phyloP scores from a whole-genome alignment of 2,329 filamentous ascomycete species.

The Curvularia sp. region DNA sequence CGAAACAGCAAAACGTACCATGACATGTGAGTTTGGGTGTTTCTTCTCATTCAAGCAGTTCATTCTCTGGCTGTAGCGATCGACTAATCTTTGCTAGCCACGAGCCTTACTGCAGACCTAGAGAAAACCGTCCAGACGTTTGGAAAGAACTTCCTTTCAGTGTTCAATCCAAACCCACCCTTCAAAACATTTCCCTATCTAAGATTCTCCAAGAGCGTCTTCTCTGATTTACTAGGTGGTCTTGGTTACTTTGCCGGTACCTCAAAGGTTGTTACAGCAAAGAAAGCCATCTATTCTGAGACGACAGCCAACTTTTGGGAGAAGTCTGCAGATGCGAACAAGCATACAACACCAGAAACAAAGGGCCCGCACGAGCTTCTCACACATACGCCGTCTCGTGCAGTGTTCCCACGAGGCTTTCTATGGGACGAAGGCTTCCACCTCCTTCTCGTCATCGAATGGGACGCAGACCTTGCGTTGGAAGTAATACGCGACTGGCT shows the following conservation, averaged over 20 bases:
- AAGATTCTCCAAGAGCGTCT: constrained; percentile 80
- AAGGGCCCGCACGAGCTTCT: constrained; percentile 88
- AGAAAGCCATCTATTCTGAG: constrained; percentile 88
- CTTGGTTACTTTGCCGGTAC: constrained; percentile 93
- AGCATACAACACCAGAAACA: constrained; percentile 68
- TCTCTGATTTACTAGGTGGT: constrained; percentile 90
- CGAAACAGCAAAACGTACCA: constrained; percentile 63
- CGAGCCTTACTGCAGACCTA: constrained; percentile 73
- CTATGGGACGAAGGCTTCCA: constrained; percentile 98
- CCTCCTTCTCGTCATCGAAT: constrained; percentile 84
- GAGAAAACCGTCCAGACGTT: constrained; percentile 70
- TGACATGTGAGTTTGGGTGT: constrained; percentile 57
- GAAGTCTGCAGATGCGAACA: constrained; percentile 79
- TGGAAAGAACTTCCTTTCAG: constrained; percentile 70
- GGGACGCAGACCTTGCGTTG: constrained; percentile 83
- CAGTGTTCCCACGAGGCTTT: constrained; percentile 94
- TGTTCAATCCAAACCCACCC: constrained; percentile 75
- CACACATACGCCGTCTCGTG: constrained; percentile 84
- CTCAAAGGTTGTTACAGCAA: constrained; percentile 83
- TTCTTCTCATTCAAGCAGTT: neutral
- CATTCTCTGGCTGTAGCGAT: neutral
- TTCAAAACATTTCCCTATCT: constrained; percentile 76
- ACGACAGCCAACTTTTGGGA: constrained; percentile 94
- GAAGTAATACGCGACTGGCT: constrained; percentile 95
- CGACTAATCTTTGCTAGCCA: constrained; percentile 41